Conservation (phyloP, 192 early-diverging fungal genomes). For the Coemansia sp. region DNA sequence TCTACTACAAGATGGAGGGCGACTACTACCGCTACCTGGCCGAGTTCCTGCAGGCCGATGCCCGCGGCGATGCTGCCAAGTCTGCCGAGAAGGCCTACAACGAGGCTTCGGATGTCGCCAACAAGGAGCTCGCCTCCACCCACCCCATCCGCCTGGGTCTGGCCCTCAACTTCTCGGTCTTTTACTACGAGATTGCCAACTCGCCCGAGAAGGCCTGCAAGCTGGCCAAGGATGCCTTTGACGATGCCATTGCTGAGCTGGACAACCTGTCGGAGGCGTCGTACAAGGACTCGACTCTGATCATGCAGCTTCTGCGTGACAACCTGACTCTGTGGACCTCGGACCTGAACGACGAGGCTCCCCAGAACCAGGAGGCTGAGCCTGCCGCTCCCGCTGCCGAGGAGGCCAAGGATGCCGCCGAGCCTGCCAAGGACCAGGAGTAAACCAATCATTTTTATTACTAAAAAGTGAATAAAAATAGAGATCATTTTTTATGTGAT, state of each 20-base stretch:
- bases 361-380: conserved; percentile 22
- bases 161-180: conserved; percentile 98
- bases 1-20: conserved; percentile 99
- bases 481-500: not conserved
- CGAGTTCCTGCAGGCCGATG: conserved; percentile 89
- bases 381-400: conserved; percentile 19
- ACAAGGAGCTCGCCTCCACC: conserved; percentile 90
- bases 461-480: conserved; percentile 1
- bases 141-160: conserved; percentile 98
- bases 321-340: conserved; percentile 99
- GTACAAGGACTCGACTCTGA: conserved; percentile 99
- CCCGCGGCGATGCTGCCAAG: conserved; percentile 76
- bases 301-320: conserved; percentile 99
- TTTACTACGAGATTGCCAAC: conserved; percentile 99
- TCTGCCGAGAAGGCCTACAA: conserved; percentile 93
- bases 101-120: conserved; percentile 91
- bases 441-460: conserved; percentile 4
- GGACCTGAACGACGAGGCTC: conserved; percentile 60
- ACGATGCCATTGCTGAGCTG: conserved; percentile 98
- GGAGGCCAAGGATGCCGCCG: conserved; percentile 23
- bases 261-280: conserved; percentile 98
- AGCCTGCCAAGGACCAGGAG: conserved; percentile 30
- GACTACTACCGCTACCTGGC: conserved; percentile 99
- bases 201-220: conserved; percentile 96
- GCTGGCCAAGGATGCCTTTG: conserved; percentile 83